Evolutionary conservation across 2,329 filamentous ascomycete species (phyloP).

Genomic region (Fusarium paranaense): DNA sequence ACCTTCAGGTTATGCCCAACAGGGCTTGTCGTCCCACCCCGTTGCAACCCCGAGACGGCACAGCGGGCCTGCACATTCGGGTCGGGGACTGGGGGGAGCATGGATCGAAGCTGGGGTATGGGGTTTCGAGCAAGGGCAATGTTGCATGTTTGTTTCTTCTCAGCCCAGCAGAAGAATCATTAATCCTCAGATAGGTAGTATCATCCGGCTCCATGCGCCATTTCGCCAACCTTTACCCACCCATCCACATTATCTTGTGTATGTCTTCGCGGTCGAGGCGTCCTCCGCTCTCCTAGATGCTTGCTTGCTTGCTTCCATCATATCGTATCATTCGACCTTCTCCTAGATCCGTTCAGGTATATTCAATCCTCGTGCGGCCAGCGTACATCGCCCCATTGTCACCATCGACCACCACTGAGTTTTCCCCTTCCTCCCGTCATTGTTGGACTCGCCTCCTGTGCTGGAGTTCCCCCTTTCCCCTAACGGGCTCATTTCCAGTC

Average conservation of each 20-base stretch:
- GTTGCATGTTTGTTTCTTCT: conserved; percentile 4
- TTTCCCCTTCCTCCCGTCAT: conserved; percentile 6
- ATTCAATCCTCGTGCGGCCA: conserved; percentile 34
- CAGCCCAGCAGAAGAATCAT: neutral
- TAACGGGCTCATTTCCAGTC: neutral
- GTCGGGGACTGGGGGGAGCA: neutral
- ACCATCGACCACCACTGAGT: conserved; percentile 12
- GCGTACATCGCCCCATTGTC: conserved; percentile 29
- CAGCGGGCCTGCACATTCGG: neutral
- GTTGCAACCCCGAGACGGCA: neutral
- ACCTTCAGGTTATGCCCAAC: neutral
- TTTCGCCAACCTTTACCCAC: conserved; percentile 1
- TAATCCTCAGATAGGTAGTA: conserved; percentile 1
- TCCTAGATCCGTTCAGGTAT: conserved; percentile 31
- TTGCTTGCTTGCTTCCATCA: conserved; percentile 27
- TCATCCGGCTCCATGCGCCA: conserved; percentile 8
- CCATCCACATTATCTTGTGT: neutral
- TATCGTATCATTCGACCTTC: conserved; percentile 15
- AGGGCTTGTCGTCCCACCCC: neutral
- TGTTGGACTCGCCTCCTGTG: neutral
- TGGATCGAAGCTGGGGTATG: neutral
- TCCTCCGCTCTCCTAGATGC: conserved; percentile 12
- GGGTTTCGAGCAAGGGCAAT: neutral
- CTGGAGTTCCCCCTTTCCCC: neutral
- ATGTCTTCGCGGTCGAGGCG: conserved; percentile 3